Evolutionary conservation across 2,329 filamentous ascomycete genomes (phyloP), one percentile per base, ranked within the genome.

Genomic region (Juglanconis sp.): DNA sequence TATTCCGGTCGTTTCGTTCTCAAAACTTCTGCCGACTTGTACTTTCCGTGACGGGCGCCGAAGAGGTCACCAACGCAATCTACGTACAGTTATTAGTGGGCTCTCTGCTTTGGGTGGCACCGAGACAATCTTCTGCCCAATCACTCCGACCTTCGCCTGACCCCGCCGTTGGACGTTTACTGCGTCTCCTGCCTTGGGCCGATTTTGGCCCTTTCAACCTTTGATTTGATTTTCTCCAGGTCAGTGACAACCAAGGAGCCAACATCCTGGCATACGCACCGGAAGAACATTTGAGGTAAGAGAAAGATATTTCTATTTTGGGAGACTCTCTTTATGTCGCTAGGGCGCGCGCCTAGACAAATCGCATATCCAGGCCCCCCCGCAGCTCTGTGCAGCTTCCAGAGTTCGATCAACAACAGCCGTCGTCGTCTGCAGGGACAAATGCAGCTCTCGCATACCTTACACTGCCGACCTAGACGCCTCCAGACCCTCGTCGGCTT

Each of bases 391-490:
- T 57, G 53, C 53, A 48, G 53, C 47, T 57, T 32, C 35, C 32
- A 36, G 17, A 50, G 56, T 35, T 50, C 49, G 44, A 60, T 42
- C 36, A 60, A 36, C 61, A 60, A 51, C 47, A 47, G 32, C 57
- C 40, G 52, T 55, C 53, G 47, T 55, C 48, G 56, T 54, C 51
- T 59, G 59, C 62, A 57, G 47, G 46, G 34, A 65, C 66, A 65
- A 64, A 65, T 65, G 65, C 65, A 68, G 64, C 65, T 54, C 58
- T 42, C 56, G 54, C 61, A 61, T 61, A 60, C 61, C 54, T 63
- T 57, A 46, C 57, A 56, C 54, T 61, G 55, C 58, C 56, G 54
- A 58, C 50, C 68, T 70, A 72, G 69, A 57, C 56, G 53, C 59
- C 53, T 53, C 59, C 44, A 56, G 49, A 62, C 56, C 60, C 42